Percentiles rank a stretch among this genome's conserved stretches.
phyloP scores from a whole-genome alignment of 1,284 basidiomycete genomes.

The Porodaedalea pini region DNA sequence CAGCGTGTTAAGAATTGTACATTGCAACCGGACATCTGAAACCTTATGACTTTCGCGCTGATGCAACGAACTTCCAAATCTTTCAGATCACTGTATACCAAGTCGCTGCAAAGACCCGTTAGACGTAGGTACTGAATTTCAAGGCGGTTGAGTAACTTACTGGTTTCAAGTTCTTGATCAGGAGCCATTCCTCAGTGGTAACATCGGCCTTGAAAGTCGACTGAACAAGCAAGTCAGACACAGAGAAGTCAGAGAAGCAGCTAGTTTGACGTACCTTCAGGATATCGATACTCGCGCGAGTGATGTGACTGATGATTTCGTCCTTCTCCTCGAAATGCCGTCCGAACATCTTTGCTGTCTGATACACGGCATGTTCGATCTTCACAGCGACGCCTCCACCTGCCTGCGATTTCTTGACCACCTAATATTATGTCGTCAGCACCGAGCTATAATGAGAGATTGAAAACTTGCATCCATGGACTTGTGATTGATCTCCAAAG shows the following conservation, averaged over 20 bases:
- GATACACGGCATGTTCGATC: conserved; percentile 96
- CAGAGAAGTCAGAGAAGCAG: background rate
- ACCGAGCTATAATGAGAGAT: conserved; percentile 23
- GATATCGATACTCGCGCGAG: conserved; percentile 91
- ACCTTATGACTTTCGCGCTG: background rate
- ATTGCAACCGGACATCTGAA: background rate
- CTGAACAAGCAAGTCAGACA: conserved; percentile 37
- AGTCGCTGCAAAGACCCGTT: background rate
- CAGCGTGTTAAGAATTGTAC: conserved; percentile 2
- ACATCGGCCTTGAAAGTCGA: conserved; percentile 88
- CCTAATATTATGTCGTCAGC: conserved; percentile 43
- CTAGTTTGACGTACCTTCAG: conserved; percentile 63
- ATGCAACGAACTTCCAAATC: background rate
- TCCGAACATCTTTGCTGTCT: conserved; percentile 92
- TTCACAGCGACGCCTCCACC: conserved; percentile 98
- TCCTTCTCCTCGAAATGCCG: conserved; percentile 96
- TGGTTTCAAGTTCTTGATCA: conserved; percentile 90
- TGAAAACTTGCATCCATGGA: conserved; percentile 55
- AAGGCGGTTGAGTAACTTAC: conserved; percentile 40
- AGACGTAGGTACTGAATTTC: background rate
- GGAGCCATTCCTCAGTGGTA: conserved; percentile 87
- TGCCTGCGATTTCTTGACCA: conserved; percentile 90
- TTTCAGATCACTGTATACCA: conserved; percentile 10
- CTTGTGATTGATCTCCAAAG: conserved; percentile 94
- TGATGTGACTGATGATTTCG: conserved; percentile 88